Percentiles rank a stretch among this genome's conserved stretches.
Evolutionary conservation across 306 rosid genomes (phyloP).

Genomic region (Notholithocarpus densiflorus): DNA sequence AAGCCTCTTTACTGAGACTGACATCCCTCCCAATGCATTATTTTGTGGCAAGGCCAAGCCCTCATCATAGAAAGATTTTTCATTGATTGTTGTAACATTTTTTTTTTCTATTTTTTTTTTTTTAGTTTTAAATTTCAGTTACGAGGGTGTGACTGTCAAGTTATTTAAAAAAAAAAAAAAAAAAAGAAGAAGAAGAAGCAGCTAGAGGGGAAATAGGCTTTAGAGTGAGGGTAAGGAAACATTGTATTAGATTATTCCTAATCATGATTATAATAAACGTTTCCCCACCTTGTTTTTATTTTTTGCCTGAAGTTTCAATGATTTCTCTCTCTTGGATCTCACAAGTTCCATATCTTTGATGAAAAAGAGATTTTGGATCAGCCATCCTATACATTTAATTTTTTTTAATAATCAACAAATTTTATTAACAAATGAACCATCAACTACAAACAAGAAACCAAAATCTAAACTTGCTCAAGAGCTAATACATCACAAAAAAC

Average conservation of each 20-base stretch:
- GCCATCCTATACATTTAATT: background rate
- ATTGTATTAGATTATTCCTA: conserved; percentile 30
- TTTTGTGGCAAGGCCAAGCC: conserved; percentile 68
- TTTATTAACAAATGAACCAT: too few species aligned
- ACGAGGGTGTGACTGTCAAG: conserved; percentile 67
- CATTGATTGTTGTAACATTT: conserved; percentile 12
- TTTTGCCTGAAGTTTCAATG: background rate
- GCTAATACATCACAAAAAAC: too few species aligned
- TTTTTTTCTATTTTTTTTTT: conserved; percentile 10
- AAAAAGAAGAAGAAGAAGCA: too few species aligned
- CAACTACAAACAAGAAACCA: too few species aligned
- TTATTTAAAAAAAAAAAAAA: background rate
- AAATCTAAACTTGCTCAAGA: too few species aligned
- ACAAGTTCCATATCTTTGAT: background rate
- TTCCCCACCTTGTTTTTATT: background rate
- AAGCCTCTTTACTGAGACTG: conserved; percentile 53
- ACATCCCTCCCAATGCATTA: conserved; percentile 55
- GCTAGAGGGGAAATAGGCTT: background rate
- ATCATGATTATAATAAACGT: conserved; percentile 27
- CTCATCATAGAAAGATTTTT: conserved; percentile 2
- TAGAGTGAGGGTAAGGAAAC: conserved; percentile 7
- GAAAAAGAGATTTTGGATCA: background rate
- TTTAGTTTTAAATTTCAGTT: conserved; percentile 39
- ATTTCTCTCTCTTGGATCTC: background rate
- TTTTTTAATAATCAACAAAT: too few species aligned